Evolutionary conservation across 257 asterid genomes (phyloP), one percentile per base, ranked within the genome.

Genomic region (Scutellaria galericulata): DNA sequence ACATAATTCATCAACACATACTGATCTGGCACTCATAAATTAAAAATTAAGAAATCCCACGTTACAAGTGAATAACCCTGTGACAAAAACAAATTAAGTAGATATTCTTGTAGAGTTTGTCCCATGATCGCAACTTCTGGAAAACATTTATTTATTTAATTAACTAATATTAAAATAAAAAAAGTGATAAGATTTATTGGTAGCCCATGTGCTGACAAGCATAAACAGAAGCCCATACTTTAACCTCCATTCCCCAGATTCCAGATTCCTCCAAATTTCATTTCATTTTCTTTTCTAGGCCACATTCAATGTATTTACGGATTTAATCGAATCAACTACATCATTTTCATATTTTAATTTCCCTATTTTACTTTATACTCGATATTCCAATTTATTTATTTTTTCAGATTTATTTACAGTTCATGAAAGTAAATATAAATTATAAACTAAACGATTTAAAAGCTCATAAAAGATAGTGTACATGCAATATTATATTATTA

Each of bases 151-250:
- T 63, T 73, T 50, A 31, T 31, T 31, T 31, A 31, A 31, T 31
- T 24, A 61, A 18, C 45, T n/a, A 3, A 11, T 13, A 54, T 27
- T 35, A 18, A 51, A 51, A 20, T 15, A 52, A 52, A 50, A 13
- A 15, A 70, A 59, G 31, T n/a, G 69, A 31, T 2, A 31, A 31
- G 37, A 1, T 0, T 14, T 73, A 63, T 35, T 65, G 73, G 73
- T 61, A 18, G 69, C 79, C 79, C 69, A 66, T 57, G 47, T 7
- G 64, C 69, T 37, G 67, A 66, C 79, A 57, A 59, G 47, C 59
- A 66, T 47, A 47, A 57, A 52, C 15, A 48, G 9, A 20, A 12
- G 20, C 70, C 79, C 79, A 66, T 58, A 37, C 52, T 39, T 11
- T 37, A 12, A 31, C 47, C 66, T 68, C 78, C 72, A 54, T 47